Evolutionary conservation across 768 basidiomycete genomes (phyloP).

Genomic region (Dacryopinax spathularia): DNA sequence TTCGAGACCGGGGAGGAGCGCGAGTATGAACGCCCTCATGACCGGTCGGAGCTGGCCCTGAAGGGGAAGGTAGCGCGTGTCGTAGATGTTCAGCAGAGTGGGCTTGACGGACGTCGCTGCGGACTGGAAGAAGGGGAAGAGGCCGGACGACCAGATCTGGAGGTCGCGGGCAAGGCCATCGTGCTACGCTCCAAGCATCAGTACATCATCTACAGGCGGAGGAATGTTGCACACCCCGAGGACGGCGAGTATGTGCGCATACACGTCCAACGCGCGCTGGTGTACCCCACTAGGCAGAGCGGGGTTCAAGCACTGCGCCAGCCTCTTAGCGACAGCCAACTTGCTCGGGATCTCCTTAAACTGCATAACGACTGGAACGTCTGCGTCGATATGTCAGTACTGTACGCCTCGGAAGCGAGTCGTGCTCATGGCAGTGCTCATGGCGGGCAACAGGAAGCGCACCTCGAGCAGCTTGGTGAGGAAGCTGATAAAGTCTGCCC

Average conservation of each 20-base stretch:
- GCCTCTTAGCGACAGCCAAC: constrained; percentile 81
- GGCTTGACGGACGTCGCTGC: constrained; percentile 98
- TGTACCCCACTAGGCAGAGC: constrained; percentile 93
- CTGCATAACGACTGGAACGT: constrained; percentile 46
- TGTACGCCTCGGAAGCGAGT: too few relatives aligned
- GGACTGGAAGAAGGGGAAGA: constrained; percentile 98
- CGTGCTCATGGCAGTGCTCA: too few relatives aligned
- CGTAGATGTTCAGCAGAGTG: constrained; percentile 77
- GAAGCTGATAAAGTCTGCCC: constrained; percentile 99
- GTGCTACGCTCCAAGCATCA: constrained; percentile 32
- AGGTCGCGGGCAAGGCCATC: constrained; percentile 81
- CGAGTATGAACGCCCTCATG: constrained; percentile 88
- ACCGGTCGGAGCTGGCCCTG: constrained; percentile 68
- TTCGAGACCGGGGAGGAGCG: constrained; percentile 85
- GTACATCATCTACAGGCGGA: constrained; percentile 6
- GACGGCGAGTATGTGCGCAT: constrained; percentile 77
- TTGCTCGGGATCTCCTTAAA: constrained; percentile 96
- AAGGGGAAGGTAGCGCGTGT: constrained; percentile 80
- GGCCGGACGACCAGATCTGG: constrained; percentile 82
- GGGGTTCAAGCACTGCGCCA: constrained; percentile 95
- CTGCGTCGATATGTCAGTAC: constrained; percentile 29
- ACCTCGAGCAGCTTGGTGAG: constrained; percentile 88
- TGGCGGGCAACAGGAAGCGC: too few relatives aligned
- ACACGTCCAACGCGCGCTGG: constrained; percentile 93
- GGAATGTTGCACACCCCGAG: constrained; percentile 50